These are phyloP conservation scores for Phytophthora cryptogea DNA, from an alignment of 352 stramenopile genomes.

Conservation along the genomic window DNA sequence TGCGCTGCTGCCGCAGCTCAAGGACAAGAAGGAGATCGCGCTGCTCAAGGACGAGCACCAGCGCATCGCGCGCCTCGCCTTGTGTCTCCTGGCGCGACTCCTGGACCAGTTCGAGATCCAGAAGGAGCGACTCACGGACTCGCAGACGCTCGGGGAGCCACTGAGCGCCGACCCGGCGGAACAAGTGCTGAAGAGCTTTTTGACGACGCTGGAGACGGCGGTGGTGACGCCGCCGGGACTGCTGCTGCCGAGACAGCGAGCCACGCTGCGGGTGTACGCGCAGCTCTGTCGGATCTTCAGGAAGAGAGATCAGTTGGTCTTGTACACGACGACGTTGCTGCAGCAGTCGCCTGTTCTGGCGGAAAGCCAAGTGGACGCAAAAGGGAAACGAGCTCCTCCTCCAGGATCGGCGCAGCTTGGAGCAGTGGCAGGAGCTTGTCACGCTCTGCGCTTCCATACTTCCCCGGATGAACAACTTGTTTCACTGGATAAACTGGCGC, in stretches of 20 bases:
- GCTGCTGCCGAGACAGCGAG: slow-evolving; percentile 46
- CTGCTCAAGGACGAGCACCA: slow-evolving; percentile 59
- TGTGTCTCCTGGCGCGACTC: slow-evolving; percentile 65
- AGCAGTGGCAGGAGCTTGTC: slow-evolving; percentile 51
- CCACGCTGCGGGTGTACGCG: slow-evolving; percentile 63
- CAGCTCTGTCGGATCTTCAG: slow-evolving; percentile 57
- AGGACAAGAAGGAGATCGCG: slow-evolving; percentile 67
- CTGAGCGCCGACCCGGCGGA: slow-evolving; percentile 56
- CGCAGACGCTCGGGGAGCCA: slow-evolving; percentile 13
- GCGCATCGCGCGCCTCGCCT: slow-evolving; percentile 59
- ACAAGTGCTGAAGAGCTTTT: slow-evolving; percentile 45
- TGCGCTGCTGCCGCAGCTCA: slow-evolving; percentile 65
- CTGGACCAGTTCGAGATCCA: slow-evolving; percentile 67
- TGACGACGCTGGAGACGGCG: slow-evolving; percentile 53
- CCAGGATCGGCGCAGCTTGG: slow-evolving; percentile 49
- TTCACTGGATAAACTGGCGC: slow-evolving; percentile 53
- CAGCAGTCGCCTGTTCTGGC: slow-evolving; percentile 59
- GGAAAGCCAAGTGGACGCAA: slow-evolving; percentile 35
- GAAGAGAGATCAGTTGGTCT: slow-evolving; percentile 50
- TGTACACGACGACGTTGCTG: slow-evolving; percentile 42
- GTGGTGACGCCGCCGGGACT: slow-evolving; percentile 55
- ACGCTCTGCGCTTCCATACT: slow-evolving; percentile 63
- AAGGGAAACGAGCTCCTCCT: slow-evolving; percentile 48
- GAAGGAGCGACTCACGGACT: slow-evolving; percentile 25
- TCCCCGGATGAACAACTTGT: slow-evolving; percentile 30